Percentiles rank a stretch among this genome's conserved stretches.
These are phyloP conservation scores for Coleophoma cylindrospora DNA, from an alignment of 2,329 filamentous ascomycete species.

Conservation along the genomic window DNA sequence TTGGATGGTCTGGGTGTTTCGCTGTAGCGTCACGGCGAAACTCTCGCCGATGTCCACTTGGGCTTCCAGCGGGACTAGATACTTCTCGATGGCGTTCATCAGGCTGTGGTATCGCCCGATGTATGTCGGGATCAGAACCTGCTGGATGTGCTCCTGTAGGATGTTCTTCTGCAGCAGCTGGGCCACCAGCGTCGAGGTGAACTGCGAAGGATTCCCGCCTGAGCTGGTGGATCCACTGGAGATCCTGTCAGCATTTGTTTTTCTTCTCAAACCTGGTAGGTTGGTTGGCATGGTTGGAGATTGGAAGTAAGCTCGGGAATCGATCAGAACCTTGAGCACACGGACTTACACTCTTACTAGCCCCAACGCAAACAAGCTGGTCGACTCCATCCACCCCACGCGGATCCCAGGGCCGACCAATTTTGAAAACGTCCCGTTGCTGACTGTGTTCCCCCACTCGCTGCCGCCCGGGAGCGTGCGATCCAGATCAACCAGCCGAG, in stretches of 20 bases:
- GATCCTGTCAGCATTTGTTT: neutral
- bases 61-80: conserved; percentile 18
- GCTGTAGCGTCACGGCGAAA: neutral
- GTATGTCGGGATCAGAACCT: conserved; percentile 51
- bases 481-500: conserved; percentile 57
- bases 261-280: neutral
- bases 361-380: conserved; percentile 45
- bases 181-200: conserved; percentile 29
- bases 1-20: neutral
- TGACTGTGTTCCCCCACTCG: conserved; percentile 58
- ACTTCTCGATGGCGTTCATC: conserved; percentile 13
- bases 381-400: conserved; percentile 60
- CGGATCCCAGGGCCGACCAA: conserved; percentile 57
- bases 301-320: conserved; percentile 7
- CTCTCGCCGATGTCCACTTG: conserved; percentile 6
- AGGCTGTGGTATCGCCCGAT: conserved; percentile 24
- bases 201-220: conserved; percentile 23
- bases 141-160: conserved; percentile 47
- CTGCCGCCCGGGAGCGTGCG: conserved; percentile 48
- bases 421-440: conserved; percentile 66
- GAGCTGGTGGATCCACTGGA: conserved; percentile 18
- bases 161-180: conserved; percentile 46
- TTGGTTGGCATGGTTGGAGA: neutral
- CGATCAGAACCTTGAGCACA: too few relatives aligned
- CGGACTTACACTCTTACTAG: conserved; percentile 40